Evolutionary conservation across 2,329 filamentous ascomycete species (phyloP).

Genomic region (Ophiocordyceps camponoti-leonardi): DNA sequence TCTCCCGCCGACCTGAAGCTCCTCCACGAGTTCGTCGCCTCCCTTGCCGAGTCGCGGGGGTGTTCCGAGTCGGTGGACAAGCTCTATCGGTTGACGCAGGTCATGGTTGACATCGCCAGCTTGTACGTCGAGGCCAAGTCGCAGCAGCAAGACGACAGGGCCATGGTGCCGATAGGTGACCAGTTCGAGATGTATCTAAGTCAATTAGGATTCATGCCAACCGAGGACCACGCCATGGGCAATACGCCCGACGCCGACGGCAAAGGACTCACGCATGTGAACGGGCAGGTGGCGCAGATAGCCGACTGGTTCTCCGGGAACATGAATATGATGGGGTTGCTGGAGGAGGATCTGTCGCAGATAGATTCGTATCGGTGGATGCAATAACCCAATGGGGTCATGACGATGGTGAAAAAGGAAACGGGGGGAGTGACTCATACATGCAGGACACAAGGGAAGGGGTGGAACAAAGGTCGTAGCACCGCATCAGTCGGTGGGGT

Average conservation of each 20-base stretch:
- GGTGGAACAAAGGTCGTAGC: not conserved
- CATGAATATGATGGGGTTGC: conserved; percentile 43
- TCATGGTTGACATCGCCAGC: conserved; percentile 43
- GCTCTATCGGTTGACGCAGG: conserved; percentile 42
- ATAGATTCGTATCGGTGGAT: conserved; percentile 21
- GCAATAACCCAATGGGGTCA: conserved; percentile 4
- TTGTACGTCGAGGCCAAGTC: conserved; percentile 45
- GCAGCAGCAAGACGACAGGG: conserved; percentile 26
- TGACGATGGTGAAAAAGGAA: not conserved
- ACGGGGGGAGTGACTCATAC: not conserved
- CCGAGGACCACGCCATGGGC: conserved; percentile 13
- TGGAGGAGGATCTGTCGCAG: conserved; percentile 41
- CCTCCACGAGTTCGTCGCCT: conserved; percentile 37
- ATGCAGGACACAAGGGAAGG: not conserved
- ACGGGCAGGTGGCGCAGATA: conserved; percentile 25
- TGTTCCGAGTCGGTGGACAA: conserved; percentile 42
- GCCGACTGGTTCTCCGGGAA: conserved; percentile 52
- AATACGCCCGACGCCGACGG: conserved; percentile 6
- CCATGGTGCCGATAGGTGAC: conserved; percentile 31
- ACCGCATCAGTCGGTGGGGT: conserved; percentile 34
- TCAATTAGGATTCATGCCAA: conserved; percentile 42
- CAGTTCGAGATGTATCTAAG: conserved; percentile 49
- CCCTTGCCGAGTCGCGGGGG: conserved; percentile 30
- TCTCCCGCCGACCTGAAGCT: conserved; percentile 33
- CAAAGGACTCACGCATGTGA: conserved; percentile 8